phyloP scores from a whole-genome alignment of 345 rosid genomes.

The Moricandia arvensis region DNA sequence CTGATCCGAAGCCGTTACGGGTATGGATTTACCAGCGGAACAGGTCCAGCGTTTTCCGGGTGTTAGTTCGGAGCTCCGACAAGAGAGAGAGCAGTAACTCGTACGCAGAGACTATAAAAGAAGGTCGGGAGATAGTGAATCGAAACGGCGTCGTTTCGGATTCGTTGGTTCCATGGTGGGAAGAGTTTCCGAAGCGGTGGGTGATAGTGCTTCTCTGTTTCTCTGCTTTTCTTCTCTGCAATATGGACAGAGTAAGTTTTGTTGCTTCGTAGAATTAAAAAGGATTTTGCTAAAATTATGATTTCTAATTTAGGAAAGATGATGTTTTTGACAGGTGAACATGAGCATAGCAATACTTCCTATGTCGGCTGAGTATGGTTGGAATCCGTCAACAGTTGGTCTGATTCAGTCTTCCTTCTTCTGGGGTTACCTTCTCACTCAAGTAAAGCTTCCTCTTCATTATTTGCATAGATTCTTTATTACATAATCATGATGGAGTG shows the following conservation, averaged over 20 bases:
- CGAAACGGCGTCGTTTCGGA: conserved; percentile 34
- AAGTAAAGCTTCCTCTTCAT: conserved; percentile 41
- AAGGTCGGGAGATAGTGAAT: background rate
- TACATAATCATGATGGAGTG: too few relatives aligned
- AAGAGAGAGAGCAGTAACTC: conserved; percentile 35
- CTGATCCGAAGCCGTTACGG: conserved; percentile 30
- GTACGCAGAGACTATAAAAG: conserved; percentile 41
- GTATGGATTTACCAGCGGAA: conserved; percentile 32
- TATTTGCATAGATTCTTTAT: too few relatives aligned
- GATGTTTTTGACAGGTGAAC: conserved; percentile 67
- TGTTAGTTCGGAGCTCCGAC: conserved; percentile 45
- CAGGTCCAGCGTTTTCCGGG: conserved; percentile 41
- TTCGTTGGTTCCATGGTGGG: conserved; percentile 65
- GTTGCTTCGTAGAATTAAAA: background rate
- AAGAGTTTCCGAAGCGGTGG: conserved; percentile 90
- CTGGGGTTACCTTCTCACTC: conserved; percentile 98
- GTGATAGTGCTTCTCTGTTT: conserved; percentile 79
- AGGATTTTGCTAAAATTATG: conserved; percentile 11
- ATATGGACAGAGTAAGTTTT: conserved; percentile 80
- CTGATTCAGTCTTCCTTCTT: conserved; percentile 92
- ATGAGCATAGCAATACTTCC: conserved; percentile 99
- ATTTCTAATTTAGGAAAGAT: conserved; percentile 21
- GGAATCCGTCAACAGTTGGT: conserved; percentile 90
- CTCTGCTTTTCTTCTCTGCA: conserved; percentile 84
- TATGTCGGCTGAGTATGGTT: conserved; percentile 89